Evolutionary conservation across 176 grass and related monocot genomes (phyloP).

Genomic region (Carex scoparia): DNA sequence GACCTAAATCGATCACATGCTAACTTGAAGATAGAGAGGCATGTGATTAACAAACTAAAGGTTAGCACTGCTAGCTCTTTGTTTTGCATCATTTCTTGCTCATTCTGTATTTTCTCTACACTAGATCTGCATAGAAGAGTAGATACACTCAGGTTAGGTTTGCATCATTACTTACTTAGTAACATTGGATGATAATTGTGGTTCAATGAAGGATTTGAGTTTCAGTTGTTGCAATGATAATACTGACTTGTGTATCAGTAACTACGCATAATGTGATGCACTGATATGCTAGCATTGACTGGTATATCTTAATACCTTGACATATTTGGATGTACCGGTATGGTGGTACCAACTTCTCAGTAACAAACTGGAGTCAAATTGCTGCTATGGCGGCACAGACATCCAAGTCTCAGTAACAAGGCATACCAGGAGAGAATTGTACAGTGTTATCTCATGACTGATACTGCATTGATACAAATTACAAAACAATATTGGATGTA

Average conservation of each 20-base stretch:
- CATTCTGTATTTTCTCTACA: conserved; percentile 46
- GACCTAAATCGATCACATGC: conserved; percentile 41
- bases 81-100: conserved; percentile 65
- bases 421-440: background rate
- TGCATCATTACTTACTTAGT: background rate
- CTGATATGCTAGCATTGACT: background rate
- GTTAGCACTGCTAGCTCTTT: conserved; percentile 60
- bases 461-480: background rate
- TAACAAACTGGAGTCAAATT: background rate
- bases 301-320: background rate
- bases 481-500: background rate
- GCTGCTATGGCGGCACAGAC: background rate
- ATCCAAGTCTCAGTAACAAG: background rate
- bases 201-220: background rate
- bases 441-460: background rate
- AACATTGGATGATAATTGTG: background rate
- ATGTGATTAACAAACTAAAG: conserved; percentile 57
- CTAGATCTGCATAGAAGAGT: conserved; percentile 41
- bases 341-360: background rate
- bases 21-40: conserved; percentile 62
- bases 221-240: background rate
- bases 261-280: background rate
- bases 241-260: background rate
- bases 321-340: background rate
- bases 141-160: background rate